Conservation (phyloP, 2,329 filamentous ascomycete genomes). For the Alternaria atra region DNA sequence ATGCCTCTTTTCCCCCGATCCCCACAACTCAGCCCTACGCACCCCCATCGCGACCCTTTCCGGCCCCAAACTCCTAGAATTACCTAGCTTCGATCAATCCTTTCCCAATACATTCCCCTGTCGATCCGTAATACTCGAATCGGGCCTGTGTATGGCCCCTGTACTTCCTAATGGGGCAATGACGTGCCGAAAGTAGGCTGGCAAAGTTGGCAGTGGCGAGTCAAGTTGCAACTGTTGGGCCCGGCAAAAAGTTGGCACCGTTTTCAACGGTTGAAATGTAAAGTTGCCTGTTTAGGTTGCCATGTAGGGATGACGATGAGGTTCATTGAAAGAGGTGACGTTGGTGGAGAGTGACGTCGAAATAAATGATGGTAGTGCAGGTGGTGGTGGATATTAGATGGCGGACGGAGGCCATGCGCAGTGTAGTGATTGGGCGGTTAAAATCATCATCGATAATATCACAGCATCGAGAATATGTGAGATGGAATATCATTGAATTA, state of each 20-base stretch:
- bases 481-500: not conserved
- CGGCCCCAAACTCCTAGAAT: not conserved
- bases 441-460: not conserved
- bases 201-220: conserved; percentile 7
- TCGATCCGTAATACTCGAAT: not conserved
- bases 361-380: not conserved
- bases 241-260: conserved; percentile 11
- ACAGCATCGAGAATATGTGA: not conserved
- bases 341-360: not conserved
- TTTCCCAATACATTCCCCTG: not conserved
- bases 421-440: not conserved
- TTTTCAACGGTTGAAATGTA: not conserved
- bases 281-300: not conserved
- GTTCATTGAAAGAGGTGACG: not conserved
- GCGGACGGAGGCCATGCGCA: not conserved
- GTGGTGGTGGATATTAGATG: not conserved
- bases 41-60: not conserved
- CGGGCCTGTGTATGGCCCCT: not conserved
- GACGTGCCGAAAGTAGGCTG: not conserved
- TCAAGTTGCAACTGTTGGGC: not conserved
- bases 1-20: not conserved
- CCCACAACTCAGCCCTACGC: not conserved
- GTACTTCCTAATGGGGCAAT: not conserved
- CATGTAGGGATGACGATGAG: not conserved
- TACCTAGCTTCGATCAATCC: not conserved